These are phyloP conservation scores for Suhomyces yuchorum DNA, from an alignment of 1,139 yeast genomes.

Conservation along the genomic window DNA sequence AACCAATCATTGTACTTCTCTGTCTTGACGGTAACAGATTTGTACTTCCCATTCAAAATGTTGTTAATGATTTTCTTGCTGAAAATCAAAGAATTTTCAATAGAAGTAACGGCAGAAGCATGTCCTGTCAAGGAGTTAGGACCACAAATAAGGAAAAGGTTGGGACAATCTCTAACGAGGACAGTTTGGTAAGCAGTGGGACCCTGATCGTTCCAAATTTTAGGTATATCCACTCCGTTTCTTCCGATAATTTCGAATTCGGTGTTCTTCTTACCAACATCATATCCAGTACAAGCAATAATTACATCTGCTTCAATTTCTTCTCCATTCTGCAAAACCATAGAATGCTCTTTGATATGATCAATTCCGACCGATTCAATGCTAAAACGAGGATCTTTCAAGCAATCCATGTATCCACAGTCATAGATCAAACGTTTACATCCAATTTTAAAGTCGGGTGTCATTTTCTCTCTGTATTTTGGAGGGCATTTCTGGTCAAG, in stretches of 20 bases:
- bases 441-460: conserved; percentile 46
- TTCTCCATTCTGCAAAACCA: conserved; percentile 34
- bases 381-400: conserved; percentile 35
- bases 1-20: conserved; percentile 43
- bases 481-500: conserved; percentile 38
- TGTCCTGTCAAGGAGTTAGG: conserved; percentile 51
- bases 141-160: conserved; percentile 40
- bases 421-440: conserved; percentile 48
- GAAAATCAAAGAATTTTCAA: conserved; percentile 39
- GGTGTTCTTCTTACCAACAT: conserved; percentile 23
- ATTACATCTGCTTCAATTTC: conserved; percentile 40
- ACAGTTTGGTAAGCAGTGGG: conserved; percentile 41
- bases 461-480: conserved; percentile 33
- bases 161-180: conserved; percentile 39
- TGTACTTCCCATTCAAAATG: conserved; percentile 33
- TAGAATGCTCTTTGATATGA: conserved; percentile 31
- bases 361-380: conserved; percentile 29
- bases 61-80: conserved; percentile 28
- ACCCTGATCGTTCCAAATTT: conserved; percentile 37
- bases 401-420: conserved; percentile 36
- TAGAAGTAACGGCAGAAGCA: conserved; percentile 45
- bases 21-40: conserved; percentile 35
- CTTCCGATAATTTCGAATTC: conserved; percentile 30
- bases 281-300: conserved; percentile 50
- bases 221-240: conserved; percentile 25